Evolutionary conservation across 1,284 basidiomycete species (phyloP).

Genomic region (Tranzscheliella williamsii): DNA sequence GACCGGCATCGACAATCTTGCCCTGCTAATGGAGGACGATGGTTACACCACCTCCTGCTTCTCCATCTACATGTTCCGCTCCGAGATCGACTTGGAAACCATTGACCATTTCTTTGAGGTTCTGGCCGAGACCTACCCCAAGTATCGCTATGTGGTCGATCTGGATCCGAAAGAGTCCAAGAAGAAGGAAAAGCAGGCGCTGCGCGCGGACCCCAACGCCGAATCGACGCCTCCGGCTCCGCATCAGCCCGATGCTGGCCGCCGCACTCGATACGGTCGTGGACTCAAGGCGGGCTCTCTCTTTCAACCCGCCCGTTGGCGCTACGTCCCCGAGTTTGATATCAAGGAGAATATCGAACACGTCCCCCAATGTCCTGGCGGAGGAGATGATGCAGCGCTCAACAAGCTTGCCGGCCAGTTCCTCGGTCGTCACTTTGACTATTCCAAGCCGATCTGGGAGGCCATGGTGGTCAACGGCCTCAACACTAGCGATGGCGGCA

Average conservation of each 20-base stretch:
- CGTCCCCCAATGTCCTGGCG: conserved; percentile 33
- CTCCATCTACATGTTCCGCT: conserved; percentile 59
- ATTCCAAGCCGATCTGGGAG: conserved; percentile 58
- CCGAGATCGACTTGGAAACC: conserved; percentile 53
- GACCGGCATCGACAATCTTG: conserved; percentile 58
- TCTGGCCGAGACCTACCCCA: conserved; percentile 54
- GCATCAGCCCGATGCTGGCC: conserved; percentile 33
- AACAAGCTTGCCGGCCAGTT: conserved; percentile 54
- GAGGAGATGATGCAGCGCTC: conserved; percentile 44
- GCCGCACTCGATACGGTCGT: conserved; percentile 43
- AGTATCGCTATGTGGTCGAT: conserved; percentile 57
- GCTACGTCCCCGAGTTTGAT: conserved; percentile 55
- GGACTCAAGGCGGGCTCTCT: conserved; percentile 51
- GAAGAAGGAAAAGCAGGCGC: conserved; percentile 20
- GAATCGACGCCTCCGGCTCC: conserved; percentile 8
- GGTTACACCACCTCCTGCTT: conserved; percentile 57
- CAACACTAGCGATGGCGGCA: conserved; percentile 51
- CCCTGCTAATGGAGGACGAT: conserved; percentile 57
- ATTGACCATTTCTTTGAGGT: conserved; percentile 56
- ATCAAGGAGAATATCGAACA: conserved; percentile 54
- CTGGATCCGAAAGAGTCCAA: conserved; percentile 49
- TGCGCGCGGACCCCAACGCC: conserved; percentile 1
- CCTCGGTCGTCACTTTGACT: conserved; percentile 56
- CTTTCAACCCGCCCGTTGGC: conserved; percentile 52
- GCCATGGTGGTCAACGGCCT: conserved; percentile 58